Conservation (phyloP, 2,329 filamentous ascomycete genomes). For the Hypoxylon sp. region DNA sequence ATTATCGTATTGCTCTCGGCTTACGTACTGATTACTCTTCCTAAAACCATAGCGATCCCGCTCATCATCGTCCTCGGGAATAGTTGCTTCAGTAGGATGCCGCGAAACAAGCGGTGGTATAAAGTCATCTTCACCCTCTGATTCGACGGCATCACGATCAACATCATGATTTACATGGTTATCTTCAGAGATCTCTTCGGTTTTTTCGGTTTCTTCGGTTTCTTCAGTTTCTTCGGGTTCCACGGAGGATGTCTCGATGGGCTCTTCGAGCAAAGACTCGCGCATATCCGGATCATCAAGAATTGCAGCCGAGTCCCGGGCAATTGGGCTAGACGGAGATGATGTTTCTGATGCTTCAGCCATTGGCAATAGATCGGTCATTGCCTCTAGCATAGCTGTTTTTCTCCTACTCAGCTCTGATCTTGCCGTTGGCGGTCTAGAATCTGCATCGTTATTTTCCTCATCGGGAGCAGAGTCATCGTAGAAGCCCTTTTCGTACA, state of each 20-base stretch:
- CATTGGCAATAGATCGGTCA: constrained; percentile 56
- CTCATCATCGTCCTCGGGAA: constrained; percentile 64
- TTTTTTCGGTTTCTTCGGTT: neutral
- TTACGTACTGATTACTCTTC: constrained; percentile 86
- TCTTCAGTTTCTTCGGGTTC: neutral
- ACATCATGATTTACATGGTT: constrained; percentile 10
- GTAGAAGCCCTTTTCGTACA: constrained; percentile 76
- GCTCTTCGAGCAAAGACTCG: constrained; percentile 55
- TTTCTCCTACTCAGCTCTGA: constrained; percentile 59
- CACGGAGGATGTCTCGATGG: constrained; percentile 27
- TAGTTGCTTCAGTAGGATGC: constrained; percentile 53
- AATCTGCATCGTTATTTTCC: constrained; percentile 58
- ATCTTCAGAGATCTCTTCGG: constrained; percentile 11
- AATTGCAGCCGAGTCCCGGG: constrained; percentile 60
- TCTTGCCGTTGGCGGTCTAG: constrained; percentile 57
- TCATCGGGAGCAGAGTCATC: constrained; percentile 66
- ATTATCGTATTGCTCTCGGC: constrained; percentile 80
- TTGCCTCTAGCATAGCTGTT: constrained; percentile 59
- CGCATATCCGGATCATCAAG: constrained; percentile 56
- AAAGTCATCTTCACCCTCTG: constrained; percentile 25
- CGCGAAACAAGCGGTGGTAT: constrained; percentile 44
- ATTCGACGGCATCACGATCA: constrained; percentile 2
- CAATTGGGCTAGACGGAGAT: constrained; percentile 30
- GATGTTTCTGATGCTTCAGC: constrained; percentile 43
- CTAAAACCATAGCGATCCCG: constrained; percentile 94